Conservation (phyloP, 176 grass and related monocot species). For the Oropetium thomaeum region DNA sequence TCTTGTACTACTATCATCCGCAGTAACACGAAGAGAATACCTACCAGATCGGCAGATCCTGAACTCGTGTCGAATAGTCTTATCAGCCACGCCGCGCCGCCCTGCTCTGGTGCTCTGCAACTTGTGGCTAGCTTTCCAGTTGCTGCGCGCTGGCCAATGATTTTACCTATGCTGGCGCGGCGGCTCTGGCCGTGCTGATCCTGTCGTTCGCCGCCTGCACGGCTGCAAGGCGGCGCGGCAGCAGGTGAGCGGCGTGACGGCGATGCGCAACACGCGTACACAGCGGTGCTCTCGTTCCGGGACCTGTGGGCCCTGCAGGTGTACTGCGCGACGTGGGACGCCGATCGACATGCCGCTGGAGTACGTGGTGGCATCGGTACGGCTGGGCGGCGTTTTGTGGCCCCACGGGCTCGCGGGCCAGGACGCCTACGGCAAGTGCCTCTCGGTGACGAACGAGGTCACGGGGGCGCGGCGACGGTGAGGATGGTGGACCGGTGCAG, state of each 20-base stretch:
- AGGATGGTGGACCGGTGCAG: not conserved
- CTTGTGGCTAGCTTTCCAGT: not conserved
- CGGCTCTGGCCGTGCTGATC: not conserved
- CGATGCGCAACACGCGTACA: not conserved
- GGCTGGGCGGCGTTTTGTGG: conserved; percentile 8
- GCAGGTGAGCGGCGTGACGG: not conserved
- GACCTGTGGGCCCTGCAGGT: not conserved
- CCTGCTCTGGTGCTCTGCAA: not conserved
- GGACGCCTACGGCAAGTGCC: not conserved
- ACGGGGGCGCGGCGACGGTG: not conserved
- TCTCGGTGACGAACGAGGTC: not conserved
- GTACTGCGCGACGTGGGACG: not conserved
- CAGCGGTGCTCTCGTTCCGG: not conserved
- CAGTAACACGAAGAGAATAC: not conserved
- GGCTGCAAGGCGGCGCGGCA: not conserved
- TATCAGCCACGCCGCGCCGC: not conserved
- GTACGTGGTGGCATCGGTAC: no score
- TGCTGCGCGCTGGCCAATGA: no score
- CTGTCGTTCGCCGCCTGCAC: not conserved
- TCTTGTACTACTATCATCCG: no score
- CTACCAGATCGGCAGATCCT: no score
- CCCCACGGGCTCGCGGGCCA: no score
- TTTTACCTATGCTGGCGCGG: no score
- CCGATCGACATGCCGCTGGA: not conserved
- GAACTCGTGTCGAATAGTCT: not conserved